These are phyloP conservation scores for Biscutella auriculata DNA, from an alignment of 441 rosid species.

Conservation along the genomic window DNA sequence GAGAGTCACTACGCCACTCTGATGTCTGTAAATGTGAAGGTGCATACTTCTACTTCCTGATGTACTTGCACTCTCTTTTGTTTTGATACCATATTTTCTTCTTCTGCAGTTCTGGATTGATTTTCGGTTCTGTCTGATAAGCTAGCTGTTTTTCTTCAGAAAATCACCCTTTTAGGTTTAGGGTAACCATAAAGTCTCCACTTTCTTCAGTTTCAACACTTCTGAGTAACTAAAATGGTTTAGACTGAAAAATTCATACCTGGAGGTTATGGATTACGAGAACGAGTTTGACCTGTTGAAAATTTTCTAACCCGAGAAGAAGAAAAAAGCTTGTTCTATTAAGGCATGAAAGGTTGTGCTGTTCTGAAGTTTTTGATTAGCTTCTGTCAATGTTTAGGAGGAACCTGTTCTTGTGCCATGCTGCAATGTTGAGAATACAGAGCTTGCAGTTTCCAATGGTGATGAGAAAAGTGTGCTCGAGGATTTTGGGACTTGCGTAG, in stretches of 20 bases:
- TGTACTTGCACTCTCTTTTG: not conserved
- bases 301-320: not conserved
- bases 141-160: not conserved
- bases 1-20: not conserved
- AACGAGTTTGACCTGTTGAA: not conserved
- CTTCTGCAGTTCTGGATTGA: too few relatives aligned
- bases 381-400: conserved; percentile 7
- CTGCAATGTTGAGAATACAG: conserved; percentile 20
- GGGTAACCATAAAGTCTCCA: conserved; percentile 4
- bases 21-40: conserved; percentile 23
- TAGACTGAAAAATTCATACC: not conserved
- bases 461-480: conserved; percentile 32
- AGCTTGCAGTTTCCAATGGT: conserved; percentile 12
- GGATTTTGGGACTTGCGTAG: conserved; percentile 38
- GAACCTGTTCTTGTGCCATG: conserved; percentile 22
- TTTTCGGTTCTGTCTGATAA: not conserved
- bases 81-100: not conserved
- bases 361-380: conserved; percentile 1
- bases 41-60: conserved; percentile 1
- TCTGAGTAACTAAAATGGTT: not conserved
- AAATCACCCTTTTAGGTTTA: not conserved
- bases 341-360: not conserved
- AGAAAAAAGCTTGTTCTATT: not conserved
- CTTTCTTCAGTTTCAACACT: not conserved
- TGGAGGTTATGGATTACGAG: not conserved